These are phyloP conservation scores for Wickerhamomyces bisporus DNA, from an alignment of 805 yeast species.

Conservation along the genomic window DNA sequence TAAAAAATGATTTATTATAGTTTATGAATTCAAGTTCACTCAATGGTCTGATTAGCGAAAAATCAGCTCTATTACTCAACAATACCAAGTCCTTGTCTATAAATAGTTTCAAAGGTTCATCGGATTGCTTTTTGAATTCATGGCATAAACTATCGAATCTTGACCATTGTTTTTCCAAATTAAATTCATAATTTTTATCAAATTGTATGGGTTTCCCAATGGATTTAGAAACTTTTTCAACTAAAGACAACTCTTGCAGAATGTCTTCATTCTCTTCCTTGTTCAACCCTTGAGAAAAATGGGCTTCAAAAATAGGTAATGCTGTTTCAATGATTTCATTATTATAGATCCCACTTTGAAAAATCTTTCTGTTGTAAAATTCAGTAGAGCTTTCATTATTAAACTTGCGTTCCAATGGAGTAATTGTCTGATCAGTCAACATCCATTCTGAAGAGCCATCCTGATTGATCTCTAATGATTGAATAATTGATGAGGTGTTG, in stretches of 20 bases:
- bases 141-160: slow-evolving; percentile 67
- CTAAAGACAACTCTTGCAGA: slow-evolving; percentile 24
- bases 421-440: slow-evolving; percentile 7
- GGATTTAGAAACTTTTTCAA: slow-evolving; percentile 28
- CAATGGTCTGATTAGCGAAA: slow-evolving; percentile 30
- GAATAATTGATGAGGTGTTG: slow-evolving; percentile 47
- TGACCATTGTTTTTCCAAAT: slow-evolving; percentile 53
- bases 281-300: slow-evolving; percentile 27
- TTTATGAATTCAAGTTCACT: slow-evolving; percentile 30
- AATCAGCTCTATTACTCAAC: slow-evolving; percentile 31
- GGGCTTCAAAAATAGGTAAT: slow-evolving; percentile 43
- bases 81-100: slow-evolving; percentile 29
- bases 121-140: slow-evolving; percentile 57
- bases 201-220: slow-evolving; percentile 28
- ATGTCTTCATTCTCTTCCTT: slow-evolving; percentile 19
- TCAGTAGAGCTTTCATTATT: slow-evolving; percentile 30
- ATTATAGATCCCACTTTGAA: slow-evolving; percentile 46
- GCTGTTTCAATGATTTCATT: slow-evolving; percentile 47
- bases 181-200: slow-evolving; percentile 30
- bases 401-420: slow-evolving; percentile 16
- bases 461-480: slow-evolving; percentile 27
- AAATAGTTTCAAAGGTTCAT: slow-evolving; percentile 54
- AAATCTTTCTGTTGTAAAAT: slow-evolving; percentile 40
- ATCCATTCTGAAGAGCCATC: slow-evolving; percentile 22
- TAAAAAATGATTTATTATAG: slow-evolving; percentile 22